Conservation (phyloP, 2,329 filamentous ascomycete genomes). For the Fusarium tricinctum region DNA sequence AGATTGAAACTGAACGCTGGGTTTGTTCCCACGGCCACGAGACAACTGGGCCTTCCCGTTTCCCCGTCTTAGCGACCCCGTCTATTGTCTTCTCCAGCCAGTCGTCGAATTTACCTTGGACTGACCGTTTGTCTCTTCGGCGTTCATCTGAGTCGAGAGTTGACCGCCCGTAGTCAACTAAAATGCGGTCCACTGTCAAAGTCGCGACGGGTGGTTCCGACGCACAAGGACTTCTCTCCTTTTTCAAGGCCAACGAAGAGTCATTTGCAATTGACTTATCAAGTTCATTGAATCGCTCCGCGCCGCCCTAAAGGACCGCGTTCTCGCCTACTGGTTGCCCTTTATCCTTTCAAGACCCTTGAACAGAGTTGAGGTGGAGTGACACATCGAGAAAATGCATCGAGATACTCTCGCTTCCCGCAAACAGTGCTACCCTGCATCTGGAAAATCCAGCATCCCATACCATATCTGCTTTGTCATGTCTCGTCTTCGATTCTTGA, state of each 20-base stretch:
- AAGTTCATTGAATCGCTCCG: conserved; percentile 17
- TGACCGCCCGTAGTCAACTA: conserved; percentile 29
- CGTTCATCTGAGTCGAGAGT: conserved; percentile 26
- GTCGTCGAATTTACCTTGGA: conserved; percentile 26
- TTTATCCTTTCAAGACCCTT: conserved; percentile 16
- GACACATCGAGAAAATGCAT: conserved; percentile 26
- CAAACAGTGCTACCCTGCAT: background rate
- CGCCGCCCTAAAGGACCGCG: conserved; percentile 7
- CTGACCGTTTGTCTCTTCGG: conserved; percentile 40
- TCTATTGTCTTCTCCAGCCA: conserved; percentile 26
- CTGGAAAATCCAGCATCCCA: conserved; percentile 5
- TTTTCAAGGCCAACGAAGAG: conserved; percentile 3
- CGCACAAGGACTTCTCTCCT: conserved; percentile 6
- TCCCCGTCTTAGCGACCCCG: conserved; percentile 31
- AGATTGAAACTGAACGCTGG: conserved; percentile 25
- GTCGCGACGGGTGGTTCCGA: conserved; percentile 23
- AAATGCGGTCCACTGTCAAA: conserved; percentile 22
- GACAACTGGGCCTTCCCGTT: conserved; percentile 36
- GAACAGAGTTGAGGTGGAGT: conserved; percentile 20
- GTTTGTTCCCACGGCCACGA: conserved; percentile 32
- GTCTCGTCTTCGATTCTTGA: conserved; percentile 18
- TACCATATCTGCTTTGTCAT: conserved; percentile 7
- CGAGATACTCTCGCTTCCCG: conserved; percentile 19
- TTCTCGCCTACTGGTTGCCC: conserved; percentile 14
- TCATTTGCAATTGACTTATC: conserved; percentile 18